phyloP scores from a whole-genome alignment of 257 asterid species.

The Schizonepeta tenuifolia region DNA sequence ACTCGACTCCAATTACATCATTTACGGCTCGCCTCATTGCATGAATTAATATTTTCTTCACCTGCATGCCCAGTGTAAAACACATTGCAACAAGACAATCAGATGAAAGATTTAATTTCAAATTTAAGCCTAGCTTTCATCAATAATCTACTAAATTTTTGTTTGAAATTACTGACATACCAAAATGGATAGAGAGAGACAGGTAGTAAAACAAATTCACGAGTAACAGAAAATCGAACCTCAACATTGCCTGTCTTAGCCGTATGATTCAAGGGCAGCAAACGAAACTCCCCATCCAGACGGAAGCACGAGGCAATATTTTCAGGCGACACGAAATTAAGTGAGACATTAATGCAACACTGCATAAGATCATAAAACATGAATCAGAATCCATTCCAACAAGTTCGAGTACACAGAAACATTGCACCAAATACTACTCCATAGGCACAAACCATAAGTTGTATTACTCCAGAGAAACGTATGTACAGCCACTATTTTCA shows the following conservation, averaged over 20 bases:
- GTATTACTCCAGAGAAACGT: no score
- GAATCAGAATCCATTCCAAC: neutral
- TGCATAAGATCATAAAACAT: constrained; percentile 31
- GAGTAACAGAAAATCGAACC: constrained; percentile 30
- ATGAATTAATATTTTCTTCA: constrained; percentile 42
- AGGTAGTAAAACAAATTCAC: no score
- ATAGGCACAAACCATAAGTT: no score
- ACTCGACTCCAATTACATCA: neutral
- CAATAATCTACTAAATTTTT: no score
- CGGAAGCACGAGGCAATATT: constrained; percentile 39
- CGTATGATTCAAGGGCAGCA: constrained; percentile 45
- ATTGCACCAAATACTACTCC: neutral
- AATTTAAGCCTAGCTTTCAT: neutral
- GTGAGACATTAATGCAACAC: constrained; percentile 54
- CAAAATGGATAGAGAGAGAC: no score
- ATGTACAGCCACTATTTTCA: no score
- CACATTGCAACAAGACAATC: neutral
- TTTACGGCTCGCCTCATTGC: constrained; percentile 38
- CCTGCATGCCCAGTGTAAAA: constrained; percentile 17
- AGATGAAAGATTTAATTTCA: neutral
- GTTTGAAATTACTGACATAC: no score
- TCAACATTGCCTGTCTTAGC: constrained; percentile 52
- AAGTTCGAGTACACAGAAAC: neutral
- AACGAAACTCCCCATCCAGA: constrained; percentile 46
- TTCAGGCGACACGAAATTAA: constrained; percentile 55